A percentile compares a stretch with the other conserved stretches of the same genome.
phyloP scores from a whole-genome alignment of 441 rosid genomes.

The Isatis lusitanica region DNA sequence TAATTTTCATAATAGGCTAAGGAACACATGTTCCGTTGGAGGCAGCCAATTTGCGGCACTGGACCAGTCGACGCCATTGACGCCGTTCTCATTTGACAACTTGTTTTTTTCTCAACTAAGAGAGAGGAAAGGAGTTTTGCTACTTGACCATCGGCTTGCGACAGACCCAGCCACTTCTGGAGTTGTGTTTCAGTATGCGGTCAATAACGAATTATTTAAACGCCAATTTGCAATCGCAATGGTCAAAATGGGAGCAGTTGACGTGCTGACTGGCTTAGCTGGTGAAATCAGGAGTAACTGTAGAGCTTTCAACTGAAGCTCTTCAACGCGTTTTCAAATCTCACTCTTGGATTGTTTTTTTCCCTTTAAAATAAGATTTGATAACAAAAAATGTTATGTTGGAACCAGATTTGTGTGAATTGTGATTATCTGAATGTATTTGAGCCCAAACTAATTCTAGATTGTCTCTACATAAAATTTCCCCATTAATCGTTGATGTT shows the following conservation, averaged over 20 bases:
- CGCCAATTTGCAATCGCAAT: constrained; percentile 36
- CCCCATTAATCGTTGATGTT: no score
- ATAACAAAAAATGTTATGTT: not conserved
- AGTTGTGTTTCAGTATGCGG: constrained; percentile 47
- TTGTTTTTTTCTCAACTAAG: constrained; percentile 46
- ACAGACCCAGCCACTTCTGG: constrained; percentile 39
- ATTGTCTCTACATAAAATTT: not conserved
- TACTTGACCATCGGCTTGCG: constrained; percentile 59
- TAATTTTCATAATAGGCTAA: constrained; percentile 17
- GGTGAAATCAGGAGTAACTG: constrained; percentile 38
- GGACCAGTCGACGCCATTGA: constrained; percentile 50
- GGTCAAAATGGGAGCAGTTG: constrained; percentile 39
- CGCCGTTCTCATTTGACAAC: constrained; percentile 47
- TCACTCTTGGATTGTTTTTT: constrained; percentile 7
- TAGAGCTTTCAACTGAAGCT: constrained; percentile 35
- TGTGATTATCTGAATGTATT: not conserved
- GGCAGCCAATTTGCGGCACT: constrained; percentile 50
- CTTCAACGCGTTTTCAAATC: not conserved
- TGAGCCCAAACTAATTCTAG: not conserved
- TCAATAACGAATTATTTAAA: constrained; percentile 37
- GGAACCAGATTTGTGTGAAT: not conserved
- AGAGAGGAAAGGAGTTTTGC: constrained; percentile 50
- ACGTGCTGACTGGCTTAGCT: constrained; percentile 32
- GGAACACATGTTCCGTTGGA: constrained; percentile 39
- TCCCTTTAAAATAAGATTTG: not conserved